These are phyloP conservation scores for Termitomyces sp. DNA, from an alignment of 768 basidiomycete species.

Conservation along the genomic window DNA sequence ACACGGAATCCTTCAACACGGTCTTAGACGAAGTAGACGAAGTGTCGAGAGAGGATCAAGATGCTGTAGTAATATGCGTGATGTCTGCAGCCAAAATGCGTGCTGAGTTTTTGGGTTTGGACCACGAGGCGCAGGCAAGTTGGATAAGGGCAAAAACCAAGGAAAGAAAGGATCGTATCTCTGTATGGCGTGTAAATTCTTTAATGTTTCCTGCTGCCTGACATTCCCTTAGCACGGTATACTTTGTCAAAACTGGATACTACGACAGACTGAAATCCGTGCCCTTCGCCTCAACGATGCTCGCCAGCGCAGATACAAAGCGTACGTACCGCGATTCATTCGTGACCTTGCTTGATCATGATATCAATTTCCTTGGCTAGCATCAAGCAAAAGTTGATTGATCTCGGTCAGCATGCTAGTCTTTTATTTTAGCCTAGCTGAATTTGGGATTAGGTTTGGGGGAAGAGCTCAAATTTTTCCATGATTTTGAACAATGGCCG, in stretches of 20 bases:
- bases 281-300: not conserved
- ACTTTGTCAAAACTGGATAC: not conserved
- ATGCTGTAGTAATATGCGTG: not conserved
- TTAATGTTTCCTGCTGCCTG: not conserved
- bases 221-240: not conserved
- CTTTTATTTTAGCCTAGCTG: not conserved
- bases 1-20: not conserved
- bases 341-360: not conserved
- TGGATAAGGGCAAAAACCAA: not conserved
- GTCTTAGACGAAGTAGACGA: not conserved
- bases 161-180: not conserved
- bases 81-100: not conserved
- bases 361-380: not conserved
- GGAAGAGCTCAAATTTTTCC: not conserved
- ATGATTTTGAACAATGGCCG: not conserved
- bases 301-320: not conserved
- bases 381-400: not conserved
- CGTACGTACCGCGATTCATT: not conserved
- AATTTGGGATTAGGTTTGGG: not conserved
- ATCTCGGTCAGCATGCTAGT: not conserved
- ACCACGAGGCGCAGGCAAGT: not conserved
- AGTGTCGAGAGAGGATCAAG: not conserved
- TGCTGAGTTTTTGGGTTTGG: not conserved
- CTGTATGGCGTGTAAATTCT: not conserved
- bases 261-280: not conserved